Conservation (phyloP, 129 eudicot species). For the Saussurea involucrata region DNA sequence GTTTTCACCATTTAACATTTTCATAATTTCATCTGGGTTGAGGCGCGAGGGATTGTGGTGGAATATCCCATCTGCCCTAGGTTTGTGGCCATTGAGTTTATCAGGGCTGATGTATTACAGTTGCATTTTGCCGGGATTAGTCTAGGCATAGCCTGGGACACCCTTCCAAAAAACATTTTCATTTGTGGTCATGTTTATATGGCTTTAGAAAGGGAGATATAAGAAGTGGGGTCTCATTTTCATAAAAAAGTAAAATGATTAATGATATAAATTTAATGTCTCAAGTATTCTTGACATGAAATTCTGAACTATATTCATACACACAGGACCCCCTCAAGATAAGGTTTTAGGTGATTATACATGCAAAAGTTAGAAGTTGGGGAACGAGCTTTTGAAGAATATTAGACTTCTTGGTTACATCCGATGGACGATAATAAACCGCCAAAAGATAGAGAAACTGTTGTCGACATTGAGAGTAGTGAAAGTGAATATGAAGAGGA, state of each 20-base stretch:
- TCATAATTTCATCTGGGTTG: no score
- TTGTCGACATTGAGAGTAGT: constrained; percentile 52
- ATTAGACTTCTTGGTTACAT: constrained; percentile 16
- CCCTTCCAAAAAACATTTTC: no score
- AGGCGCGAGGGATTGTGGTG: no score
- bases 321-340: constrained; percentile 19
- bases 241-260: not conserved
- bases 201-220: not conserved
- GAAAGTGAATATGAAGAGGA: constrained; percentile 38
- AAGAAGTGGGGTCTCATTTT: not conserved
- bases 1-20: not conserved
- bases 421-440: constrained; percentile 42
- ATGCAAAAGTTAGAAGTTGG: constrained; percentile 7
- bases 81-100: no score
- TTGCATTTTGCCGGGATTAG: no score
- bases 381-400: not conserved
- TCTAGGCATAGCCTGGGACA: no score
- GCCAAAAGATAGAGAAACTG: constrained; percentile 30
- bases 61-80: no score
- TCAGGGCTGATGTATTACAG: no score
- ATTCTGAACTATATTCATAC: constrained; percentile 14
- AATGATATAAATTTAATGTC: not conserved
- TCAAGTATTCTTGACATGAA: not conserved
- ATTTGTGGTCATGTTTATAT: constrained; percentile 14
- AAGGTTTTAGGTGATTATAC: constrained; percentile 14